Base-by-base conservation (phyloP, 208 protist genomes). In the Acanthamoeba rhysodes region DNA sequence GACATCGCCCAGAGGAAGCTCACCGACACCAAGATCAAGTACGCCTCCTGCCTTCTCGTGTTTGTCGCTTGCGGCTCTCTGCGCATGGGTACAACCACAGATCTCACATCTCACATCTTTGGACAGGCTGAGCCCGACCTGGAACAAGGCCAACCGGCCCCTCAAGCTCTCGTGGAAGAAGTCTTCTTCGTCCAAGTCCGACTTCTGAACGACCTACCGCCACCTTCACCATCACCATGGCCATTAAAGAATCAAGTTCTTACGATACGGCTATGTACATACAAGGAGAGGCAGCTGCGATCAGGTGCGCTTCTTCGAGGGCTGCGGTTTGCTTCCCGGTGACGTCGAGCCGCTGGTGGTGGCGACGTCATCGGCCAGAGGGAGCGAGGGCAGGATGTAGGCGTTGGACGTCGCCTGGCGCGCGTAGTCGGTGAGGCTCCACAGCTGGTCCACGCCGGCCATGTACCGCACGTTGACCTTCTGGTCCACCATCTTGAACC, bases 371-470 rank as follows among this genome's bases (percentile, higher is more conserved):
- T 57, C 50, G 50, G 50, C 50, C 50, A 57, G 50, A 5, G 45
- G 76, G 8, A 85, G 45, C 2, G 76, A 50, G 45, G 85, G 85
- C 27, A 92, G 34, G 57, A 92, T 92, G 85, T 92, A 92, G 27
- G 59, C 85, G 18, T 92, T 66, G 55, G 59, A 74, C 85, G 85
- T 41, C 29, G 85, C 55, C 62, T 66, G 59, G 5, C 62, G 48
- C 34, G 85, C 85, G 41, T 92, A 92, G 48, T 92, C 85, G n/a
- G n/a, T 48, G 20, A 92, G 85, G 48, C 59, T 70, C 85, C 85
- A 92, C 85, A 66, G 45, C 55, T 70, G 55, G 27, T 74, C 34
- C 7, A 12, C 29, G 29, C 53, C 57, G n/a, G 27, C 55, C 59
- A 66, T 66, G 59, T 66, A n/a, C 48, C 76, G 76, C 29, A 91